Conservation (phyloP, 2,329 filamentous ascomycete species). For the Lecanosticta acicola region DNA sequence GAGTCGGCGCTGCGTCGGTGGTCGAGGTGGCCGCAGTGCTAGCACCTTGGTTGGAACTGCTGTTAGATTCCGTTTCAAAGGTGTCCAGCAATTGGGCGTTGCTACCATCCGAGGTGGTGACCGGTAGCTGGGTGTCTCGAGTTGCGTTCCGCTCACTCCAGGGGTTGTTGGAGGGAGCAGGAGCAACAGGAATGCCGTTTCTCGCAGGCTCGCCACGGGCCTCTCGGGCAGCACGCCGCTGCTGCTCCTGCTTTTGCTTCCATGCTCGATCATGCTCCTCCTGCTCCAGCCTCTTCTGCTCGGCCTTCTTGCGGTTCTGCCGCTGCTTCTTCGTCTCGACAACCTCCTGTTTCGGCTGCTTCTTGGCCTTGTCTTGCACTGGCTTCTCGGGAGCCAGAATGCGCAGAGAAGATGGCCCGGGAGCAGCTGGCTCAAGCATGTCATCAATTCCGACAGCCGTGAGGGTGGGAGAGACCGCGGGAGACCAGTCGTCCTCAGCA, state of each 20-base stretch:
- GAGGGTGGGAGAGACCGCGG: slow-evolving; percentile 60
- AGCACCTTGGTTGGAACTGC: slow-evolving; percentile 36
- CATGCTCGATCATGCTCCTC: slow-evolving; percentile 75
- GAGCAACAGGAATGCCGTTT: slow-evolving; percentile 58
- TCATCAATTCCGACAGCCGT: slow-evolving; percentile 69
- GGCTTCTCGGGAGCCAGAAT: slow-evolving; percentile 63
- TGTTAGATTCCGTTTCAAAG: slow-evolving; percentile 42
- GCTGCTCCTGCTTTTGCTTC: slow-evolving; percentile 70
- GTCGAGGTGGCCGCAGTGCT: slow-evolving; percentile 36
- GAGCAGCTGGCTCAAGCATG: slow-evolving; percentile 73
- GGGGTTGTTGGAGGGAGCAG: slow-evolving; percentile 48
- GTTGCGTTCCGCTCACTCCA: slow-evolving; percentile 43
- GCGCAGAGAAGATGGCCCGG: slow-evolving; percentile 69
- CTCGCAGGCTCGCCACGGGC: slow-evolving; percentile 77
- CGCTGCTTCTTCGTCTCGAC: slow-evolving; percentile 91
- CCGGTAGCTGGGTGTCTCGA: slow-evolving; percentile 10
- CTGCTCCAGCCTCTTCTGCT: slow-evolving; percentile 67
- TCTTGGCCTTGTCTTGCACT: slow-evolving; percentile 50
- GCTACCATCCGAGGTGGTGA: slow-evolving; percentile 1
- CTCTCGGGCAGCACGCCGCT: slow-evolving; percentile 73
- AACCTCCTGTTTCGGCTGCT: slow-evolving; percentile 55
- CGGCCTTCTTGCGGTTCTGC: slow-evolving; percentile 83
- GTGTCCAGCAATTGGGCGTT: slow-evolving; percentile 43
- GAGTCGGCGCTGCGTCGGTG: slow-evolving; percentile 29
- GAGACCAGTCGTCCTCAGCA: slow-evolving; percentile 74